Evolutionary conservation across 768 basidiomycete genomes (phyloP).

Genomic region (Porpolomopsis calyptriformis): DNA sequence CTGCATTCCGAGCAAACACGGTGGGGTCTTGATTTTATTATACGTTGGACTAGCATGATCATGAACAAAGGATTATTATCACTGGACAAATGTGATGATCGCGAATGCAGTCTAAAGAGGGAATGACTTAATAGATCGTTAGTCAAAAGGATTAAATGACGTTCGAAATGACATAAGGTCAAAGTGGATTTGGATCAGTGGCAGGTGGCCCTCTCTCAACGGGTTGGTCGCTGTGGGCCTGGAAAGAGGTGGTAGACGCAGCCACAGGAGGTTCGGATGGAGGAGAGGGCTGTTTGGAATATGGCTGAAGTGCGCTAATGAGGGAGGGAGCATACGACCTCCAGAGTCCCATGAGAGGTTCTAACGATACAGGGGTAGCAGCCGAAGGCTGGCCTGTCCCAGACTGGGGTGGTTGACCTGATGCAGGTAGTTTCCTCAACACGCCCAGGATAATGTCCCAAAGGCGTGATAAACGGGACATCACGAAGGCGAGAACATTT

Average conservation of each 20-base stretch:
- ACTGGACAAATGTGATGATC: too few relatives aligned
- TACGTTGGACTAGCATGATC: slow-evolving; percentile 4
- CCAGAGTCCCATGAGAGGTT: slow-evolving; percentile 30
- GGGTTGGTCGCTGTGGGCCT: slow-evolving; percentile 1
- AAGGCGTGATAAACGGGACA: slow-evolving; percentile 37
- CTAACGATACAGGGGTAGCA: slow-evolving; percentile 12
- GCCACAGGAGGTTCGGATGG: slow-evolving; percentile 10
- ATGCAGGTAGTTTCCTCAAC: slow-evolving; percentile 30
- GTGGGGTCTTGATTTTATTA: slow-evolving; percentile 10
- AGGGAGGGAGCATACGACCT: slow-evolving; percentile 30
- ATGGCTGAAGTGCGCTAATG: slow-evolving; percentile 22
- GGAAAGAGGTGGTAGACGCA: slow-evolving; percentile 14
- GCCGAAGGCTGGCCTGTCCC: slow-evolving; percentile 16
- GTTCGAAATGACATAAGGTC: too few relatives aligned
- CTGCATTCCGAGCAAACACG: slow-evolving; percentile 59
- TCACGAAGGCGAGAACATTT: slow-evolving; percentile 45
- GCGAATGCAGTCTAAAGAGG: too few relatives aligned
- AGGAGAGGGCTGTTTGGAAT: slow-evolving; percentile 3
- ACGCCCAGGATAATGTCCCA: slow-evolving; percentile 37
- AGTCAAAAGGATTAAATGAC: too few relatives aligned
- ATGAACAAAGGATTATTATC: not conserved
- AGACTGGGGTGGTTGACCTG: slow-evolving; percentile 16
- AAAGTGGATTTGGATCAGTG: too few relatives aligned
- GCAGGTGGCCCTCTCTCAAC: not conserved
- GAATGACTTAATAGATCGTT: too few relatives aligned